A percentile compares a stretch with the other conserved stretches of the same genome.
phyloP scores from a whole-genome alignment of 108 stramenopile genomes.

The Epithemia pelagica region DNA sequence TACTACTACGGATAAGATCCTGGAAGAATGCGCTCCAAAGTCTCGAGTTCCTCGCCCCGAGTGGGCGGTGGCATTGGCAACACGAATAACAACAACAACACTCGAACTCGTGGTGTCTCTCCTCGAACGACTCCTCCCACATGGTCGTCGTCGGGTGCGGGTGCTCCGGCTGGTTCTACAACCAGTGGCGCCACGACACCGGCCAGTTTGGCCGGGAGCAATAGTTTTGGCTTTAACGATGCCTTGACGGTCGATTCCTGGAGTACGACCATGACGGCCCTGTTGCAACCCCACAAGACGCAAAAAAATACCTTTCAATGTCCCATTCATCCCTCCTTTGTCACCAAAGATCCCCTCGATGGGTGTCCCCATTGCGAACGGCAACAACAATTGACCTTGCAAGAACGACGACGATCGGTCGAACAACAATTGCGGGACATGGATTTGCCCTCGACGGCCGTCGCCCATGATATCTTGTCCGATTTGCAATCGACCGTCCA shows the following conservation, averaged over 20 bases:
- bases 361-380: constrained; percentile 10
- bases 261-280: constrained; percentile 9
- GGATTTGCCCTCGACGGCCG: not conserved
- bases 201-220: not conserved
- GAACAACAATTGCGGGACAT: constrained; percentile 12
- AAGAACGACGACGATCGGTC: constrained; percentile 8
- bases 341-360: not conserved
- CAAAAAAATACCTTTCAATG: constrained; percentile 2
- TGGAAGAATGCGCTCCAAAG: no score
- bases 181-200: not conserved
- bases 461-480: not conserved
- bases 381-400: constrained; percentile 7
- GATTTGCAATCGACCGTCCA: constrained; percentile 9
- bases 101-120: not conserved
- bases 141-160: not conserved
- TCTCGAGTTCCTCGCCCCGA: no score
- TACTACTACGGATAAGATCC: no score
- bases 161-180: not conserved
- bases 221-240: constrained; percentile 2
- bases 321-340: constrained; percentile 3
- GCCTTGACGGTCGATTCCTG: constrained; percentile 15
- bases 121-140: not conserved
- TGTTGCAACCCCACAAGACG: constrained; percentile 2
- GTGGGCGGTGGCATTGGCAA: not conserved
- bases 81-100: not conserved